Evolutionary conservation across 192 early-diverging fungal genomes (phyloP).

Genomic region (Jimgerdemannia lactiflua): DNA sequence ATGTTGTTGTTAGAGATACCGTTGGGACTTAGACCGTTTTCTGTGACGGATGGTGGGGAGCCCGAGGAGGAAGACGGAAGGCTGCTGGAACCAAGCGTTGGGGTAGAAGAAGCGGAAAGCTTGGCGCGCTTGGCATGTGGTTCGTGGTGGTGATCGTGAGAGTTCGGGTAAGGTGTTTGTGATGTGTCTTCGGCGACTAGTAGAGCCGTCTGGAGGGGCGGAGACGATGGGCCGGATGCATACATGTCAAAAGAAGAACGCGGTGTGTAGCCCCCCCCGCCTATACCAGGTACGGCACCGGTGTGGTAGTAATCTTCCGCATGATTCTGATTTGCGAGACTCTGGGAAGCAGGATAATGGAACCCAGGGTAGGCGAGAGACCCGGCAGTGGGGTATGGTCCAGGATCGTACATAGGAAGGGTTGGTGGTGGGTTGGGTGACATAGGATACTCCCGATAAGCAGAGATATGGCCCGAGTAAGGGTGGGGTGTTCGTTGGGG

Average conservation of each 20-base stretch:
- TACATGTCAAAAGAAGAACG: background rate
- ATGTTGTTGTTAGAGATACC: background rate
- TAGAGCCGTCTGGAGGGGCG: background rate
- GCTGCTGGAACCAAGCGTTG: background rate
- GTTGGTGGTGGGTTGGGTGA: background rate
- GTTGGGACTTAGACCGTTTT: background rate
- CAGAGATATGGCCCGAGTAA: background rate
- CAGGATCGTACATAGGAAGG: background rate
- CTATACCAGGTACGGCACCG: background rate
- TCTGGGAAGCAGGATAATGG: too few species aligned
- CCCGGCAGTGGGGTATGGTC: background rate
- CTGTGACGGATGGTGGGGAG: background rate
- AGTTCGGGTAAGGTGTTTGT: background rate
- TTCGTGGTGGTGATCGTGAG: background rate
- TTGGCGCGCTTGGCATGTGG: background rate
- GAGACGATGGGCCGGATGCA: background rate
- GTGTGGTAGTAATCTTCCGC: background rate
- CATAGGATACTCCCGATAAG: background rate
- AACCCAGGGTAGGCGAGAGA: background rate
- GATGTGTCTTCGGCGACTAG: background rate
- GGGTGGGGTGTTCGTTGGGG: background rate
- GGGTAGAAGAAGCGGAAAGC: background rate
- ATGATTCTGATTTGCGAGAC: too few species aligned
- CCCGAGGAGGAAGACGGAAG: background rate
- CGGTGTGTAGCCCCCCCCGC: background rate